Conservation (phyloP, 2,329 filamentous ascomycete genomes). For the Celoporthe dispersa region DNA sequence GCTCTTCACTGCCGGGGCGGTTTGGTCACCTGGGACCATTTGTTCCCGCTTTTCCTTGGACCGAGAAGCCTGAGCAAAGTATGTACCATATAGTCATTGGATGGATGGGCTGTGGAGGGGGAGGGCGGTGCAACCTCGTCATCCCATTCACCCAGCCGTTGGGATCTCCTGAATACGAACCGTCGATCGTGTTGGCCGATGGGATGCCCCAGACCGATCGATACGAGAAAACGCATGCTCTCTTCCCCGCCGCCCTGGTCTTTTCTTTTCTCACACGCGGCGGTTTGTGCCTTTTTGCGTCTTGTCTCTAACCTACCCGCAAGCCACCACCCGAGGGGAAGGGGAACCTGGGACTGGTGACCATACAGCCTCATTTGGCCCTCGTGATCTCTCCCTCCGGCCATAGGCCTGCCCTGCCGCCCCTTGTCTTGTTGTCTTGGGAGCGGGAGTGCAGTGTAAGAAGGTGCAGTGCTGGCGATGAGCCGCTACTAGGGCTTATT, state of each 20-base stretch:
- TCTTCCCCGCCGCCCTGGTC: neutral
- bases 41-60: too few relatives aligned
- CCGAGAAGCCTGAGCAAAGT: too few relatives aligned
- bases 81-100: too few relatives aligned
- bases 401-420: neutral
- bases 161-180: constrained; percentile 20
- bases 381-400: neutral
- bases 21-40: neutral
- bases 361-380: neutral
- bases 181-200: constrained; percentile 25
- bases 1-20: neutral
- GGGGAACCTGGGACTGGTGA: neutral
- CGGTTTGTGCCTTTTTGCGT: neutral
- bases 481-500: neutral
- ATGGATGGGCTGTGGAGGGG: too few relatives aligned
- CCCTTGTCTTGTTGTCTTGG: neutral
- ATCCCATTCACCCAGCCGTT: neutral
- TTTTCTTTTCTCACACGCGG: neutral
- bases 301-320: neutral
- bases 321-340: neutral
- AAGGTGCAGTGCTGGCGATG: neutral
- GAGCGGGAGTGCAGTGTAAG: neutral
- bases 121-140: neutral
- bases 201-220: neutral
- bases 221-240: constrained; percentile 5